Evolutionary conservation across 2,329 filamentous ascomycete species (phyloP), one percentile per base, ranked within the genome.

Genomic region (Fusarium dlaminii): DNA sequence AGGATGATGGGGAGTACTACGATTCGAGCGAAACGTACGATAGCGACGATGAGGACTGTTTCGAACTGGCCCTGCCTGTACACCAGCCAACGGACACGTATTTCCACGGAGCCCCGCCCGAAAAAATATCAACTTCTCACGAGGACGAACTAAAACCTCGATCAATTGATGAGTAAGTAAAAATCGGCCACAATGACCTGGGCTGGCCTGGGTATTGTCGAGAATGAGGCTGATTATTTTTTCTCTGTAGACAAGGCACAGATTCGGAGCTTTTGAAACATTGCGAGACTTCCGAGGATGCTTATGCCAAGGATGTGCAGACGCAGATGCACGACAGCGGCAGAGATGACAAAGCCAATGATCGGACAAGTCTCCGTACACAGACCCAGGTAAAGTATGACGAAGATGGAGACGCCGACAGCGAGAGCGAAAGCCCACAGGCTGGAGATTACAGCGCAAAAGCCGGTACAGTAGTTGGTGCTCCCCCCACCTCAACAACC

Each of bases 1-100:
- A 89, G 18, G 87, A 88, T 45, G 85, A 86, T 51, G 82, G 63
- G n/a, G 61, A 83, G 30, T 72, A 82, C 36, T 82, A 73, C 56
- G 75, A 78, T 63, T 77, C 72, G 56, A 72, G 72, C 66, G 74
- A 78, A 60, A 75, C 62, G 39, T 75, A 76, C 58, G 63, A 74
- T n/a, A 77, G 79, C 29, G 82, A 82, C 46, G 85, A 83, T 51
- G 87, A 86, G 42, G 87, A 66, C 88, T 57, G 86, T 85, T 29
- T 90, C 91, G 71, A 90, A 91, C 68, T 90, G 91, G 81, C 87
- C 83, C 15, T 91, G 89, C 2, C 81, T 91, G 32, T 91, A 89
- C 88, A 83, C 86, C 5, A 85, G 87, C 63, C 79, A 86, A 55
- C 67, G 55, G 80, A 90, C 9, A 87, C 88, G 8, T 87, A 88